Percentiles rank a stretch among this genome's conserved stretches.
Conservation (phyloP, 1,284 basidiomycete genomes). For the Hemileia vastatrix region DNA sequence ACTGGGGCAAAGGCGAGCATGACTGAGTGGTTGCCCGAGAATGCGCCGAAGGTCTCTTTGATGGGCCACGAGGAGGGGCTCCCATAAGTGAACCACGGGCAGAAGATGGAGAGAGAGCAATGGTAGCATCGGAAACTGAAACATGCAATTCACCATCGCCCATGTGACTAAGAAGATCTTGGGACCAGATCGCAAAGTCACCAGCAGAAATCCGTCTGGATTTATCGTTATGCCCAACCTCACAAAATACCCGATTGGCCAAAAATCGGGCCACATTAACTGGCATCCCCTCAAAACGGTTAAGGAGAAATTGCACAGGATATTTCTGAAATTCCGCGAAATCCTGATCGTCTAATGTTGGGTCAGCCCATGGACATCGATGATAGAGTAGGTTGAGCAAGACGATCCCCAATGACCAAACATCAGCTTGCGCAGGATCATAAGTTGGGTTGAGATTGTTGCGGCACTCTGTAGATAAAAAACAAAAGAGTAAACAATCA, state of each 20-base stretch:
- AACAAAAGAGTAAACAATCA: constrained; percentile 16
- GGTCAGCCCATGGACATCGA: constrained; percentile 96
- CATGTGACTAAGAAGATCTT: constrained; percentile 58
- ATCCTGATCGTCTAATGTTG: constrained; percentile 59
- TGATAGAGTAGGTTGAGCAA: constrained; percentile 99
- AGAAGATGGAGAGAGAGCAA: constrained; percentile 21
- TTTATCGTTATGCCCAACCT: constrained; percentile 54
- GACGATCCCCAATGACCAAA: constrained; percentile 97
- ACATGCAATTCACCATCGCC: constrained; percentile 35
- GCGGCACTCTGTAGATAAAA: constrained; percentile 63
- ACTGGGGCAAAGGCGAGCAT: no score
- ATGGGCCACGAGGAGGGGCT: not conserved
- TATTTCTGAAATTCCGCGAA: constrained; percentile 73
- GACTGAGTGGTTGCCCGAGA: constrained; percentile 11
- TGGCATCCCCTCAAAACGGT: constrained; percentile 86
- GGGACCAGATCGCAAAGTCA: constrained; percentile 79
- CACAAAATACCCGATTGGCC: constrained; percentile 73
- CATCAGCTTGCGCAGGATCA: constrained; percentile 85
- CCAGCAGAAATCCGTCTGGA: constrained; percentile 58
- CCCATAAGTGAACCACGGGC: constrained; percentile 5
- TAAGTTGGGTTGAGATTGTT: constrained; percentile 93
- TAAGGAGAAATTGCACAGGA: constrained; percentile 74
- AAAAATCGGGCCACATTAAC: constrained; percentile 73
- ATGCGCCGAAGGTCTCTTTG: constrained; percentile 8
- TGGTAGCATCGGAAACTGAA: constrained; percentile 42